phyloP scores from a whole-genome alignment of 371 early-diverging fungal genomes.

The Entomophthora muscae region DNA sequence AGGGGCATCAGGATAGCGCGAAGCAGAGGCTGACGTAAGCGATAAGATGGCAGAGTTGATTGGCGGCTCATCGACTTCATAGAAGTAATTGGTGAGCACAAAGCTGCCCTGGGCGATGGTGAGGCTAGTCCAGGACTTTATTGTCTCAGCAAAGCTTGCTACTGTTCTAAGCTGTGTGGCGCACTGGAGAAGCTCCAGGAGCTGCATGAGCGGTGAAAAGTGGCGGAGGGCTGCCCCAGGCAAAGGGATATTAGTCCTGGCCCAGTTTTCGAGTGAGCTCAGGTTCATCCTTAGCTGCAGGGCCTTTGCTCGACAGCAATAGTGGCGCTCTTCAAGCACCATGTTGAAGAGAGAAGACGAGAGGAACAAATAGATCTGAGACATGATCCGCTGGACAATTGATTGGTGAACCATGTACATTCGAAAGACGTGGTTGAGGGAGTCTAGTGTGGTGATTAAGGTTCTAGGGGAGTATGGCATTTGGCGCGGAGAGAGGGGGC shows the following conservation, averaged over 20 bases:
- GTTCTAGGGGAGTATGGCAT: constrained; percentile 29
- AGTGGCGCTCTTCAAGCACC: constrained; percentile 46
- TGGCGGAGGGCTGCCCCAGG: too few species aligned
- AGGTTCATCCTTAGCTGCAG: constrained; percentile 72
- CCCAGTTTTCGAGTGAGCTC: constrained; percentile 62
- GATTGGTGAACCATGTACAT: constrained; percentile 39
- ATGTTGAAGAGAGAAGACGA: constrained; percentile 65
- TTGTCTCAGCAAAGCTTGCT: background rate
- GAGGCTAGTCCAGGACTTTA: background rate
- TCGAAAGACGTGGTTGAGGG: constrained; percentile 33
- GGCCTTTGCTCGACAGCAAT: constrained; percentile 58
- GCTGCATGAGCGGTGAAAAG: constrained; percentile 50
- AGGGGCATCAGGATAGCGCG: background rate
- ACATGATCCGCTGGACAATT: constrained; percentile 42
- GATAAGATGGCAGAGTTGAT: background rate
- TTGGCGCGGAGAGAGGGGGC: background rate
- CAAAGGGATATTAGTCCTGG: constrained; percentile 29
- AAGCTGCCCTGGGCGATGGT: background rate
- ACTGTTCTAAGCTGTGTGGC: constrained; percentile 29
- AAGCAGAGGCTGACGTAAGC: background rate
- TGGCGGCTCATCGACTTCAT: background rate
- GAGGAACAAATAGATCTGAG: constrained; percentile 55
- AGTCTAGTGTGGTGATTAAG: constrained; percentile 37
- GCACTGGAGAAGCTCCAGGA: constrained; percentile 66
- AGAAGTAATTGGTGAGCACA: background rate